phyloP scores from a whole-genome alignment of 495 filamentous ascomycete genomes.

The Apiosordaria backusii region DNA sequence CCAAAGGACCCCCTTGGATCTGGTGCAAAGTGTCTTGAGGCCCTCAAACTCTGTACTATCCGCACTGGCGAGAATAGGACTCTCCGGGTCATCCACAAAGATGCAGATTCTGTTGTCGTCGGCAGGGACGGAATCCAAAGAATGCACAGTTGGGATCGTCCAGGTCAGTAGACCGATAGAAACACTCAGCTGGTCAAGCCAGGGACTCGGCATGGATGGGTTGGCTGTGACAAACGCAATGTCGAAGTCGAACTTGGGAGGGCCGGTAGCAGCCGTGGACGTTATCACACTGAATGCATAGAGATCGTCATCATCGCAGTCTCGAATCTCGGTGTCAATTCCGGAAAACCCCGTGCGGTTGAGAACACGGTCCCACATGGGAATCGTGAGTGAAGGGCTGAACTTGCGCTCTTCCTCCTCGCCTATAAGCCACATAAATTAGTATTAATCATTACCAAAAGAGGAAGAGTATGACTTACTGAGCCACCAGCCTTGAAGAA shows the following conservation, averaged over 20 bases:
- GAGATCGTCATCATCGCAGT: constrained; percentile 32
- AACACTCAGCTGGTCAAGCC: constrained; percentile 27
- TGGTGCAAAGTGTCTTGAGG: constrained; percentile 28
- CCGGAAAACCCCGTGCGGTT: constrained; percentile 28
- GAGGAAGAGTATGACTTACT: constrained; percentile 15
- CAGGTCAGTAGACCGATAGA: constrained; percentile 28
- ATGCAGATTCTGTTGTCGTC: constrained; percentile 30
- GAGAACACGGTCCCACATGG: constrained; percentile 33
- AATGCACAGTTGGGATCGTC: constrained; percentile 25
- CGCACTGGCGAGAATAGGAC: constrained; percentile 29
- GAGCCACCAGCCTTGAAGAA: constrained; percentile 35
- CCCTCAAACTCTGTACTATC: constrained; percentile 23
- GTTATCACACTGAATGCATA: constrained; percentile 32
- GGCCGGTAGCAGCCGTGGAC: constrained; percentile 16
- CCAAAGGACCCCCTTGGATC: constrained; percentile 44
- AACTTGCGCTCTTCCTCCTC: constrained; percentile 39
- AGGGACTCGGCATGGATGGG: constrained; percentile 5
- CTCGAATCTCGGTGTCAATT: constrained; percentile 30
- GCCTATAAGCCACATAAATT: constrained; percentile 9
- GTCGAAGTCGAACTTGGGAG: constrained; percentile 27
- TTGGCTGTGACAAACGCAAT: constrained; percentile 24
- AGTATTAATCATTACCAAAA: background rate
- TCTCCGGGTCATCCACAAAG: constrained; percentile 35
- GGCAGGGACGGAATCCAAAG: constrained; percentile 12
- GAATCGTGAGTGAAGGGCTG: constrained; percentile 29